Base-by-base conservation (phyloP, 805 yeast genomes). In the Nakazawaea holstii region DNA sequence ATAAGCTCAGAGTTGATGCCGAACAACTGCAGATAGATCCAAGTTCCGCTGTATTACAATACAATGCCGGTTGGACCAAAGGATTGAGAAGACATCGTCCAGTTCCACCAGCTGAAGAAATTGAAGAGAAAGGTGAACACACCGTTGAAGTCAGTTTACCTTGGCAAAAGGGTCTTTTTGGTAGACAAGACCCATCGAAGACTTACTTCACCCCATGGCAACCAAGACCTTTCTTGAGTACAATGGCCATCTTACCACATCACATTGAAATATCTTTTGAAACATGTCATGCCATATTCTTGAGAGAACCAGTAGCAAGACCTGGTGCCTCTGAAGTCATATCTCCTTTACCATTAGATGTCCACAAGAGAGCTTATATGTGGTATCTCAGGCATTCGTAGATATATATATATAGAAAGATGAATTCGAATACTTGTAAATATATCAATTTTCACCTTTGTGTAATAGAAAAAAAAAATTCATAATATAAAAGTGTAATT, bases 321-420 rank as follows among this genome's bases (percentile, higher is more conserved):
- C 97, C 97, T 6, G 97, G 97, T 49, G 91, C 87, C 61, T 86
- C 96, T 30, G 99, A 94, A 72, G 95, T 94, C 50, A 87, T 94
- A 53, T 74, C 96, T 48, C 99, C 99, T 46, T 88, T 84, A 66
- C 82, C 84, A 35, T 73, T 80, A 52, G 83, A 82, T 50, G 80
- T 82, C 54, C 97, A 92, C 60, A 94, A 91, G 70, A 81, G 95
- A 65, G 96, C 97, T 36, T 91, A 87, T 74, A 86, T 90, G 94
- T 90, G 84, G 79, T 92, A 92, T 68, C 79, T 79, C 43, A 82
- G 90, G 75, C 50, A 43, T 24, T 43, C 49, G 3, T 46, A 32
- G 41, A 9, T 32, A 20, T 33, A 20, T 33, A 20, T 39, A 30
- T 39, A 39, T 35, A 35, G 20, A 13, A 36, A 20, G 13, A 17